Evolutionary conservation across 169 alveolate genomes (phyloP), one percentile per base, ranked within the genome.

Genomic region (Babesia ovata): DNA sequence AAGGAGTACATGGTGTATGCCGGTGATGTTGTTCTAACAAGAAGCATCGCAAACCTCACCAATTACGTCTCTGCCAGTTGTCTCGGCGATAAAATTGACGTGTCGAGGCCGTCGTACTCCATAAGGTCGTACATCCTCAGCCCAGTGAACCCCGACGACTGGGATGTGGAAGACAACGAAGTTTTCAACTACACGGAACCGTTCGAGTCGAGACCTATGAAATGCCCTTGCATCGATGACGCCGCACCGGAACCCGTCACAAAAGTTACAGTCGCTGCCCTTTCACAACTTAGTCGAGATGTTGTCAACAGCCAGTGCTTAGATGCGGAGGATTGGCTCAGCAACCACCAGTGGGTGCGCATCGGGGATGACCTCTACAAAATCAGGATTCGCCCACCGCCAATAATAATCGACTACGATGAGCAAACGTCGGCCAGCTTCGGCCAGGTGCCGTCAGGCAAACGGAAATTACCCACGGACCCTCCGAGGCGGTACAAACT

Each of bases 101-200:
- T 86, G 22, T 86, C 94, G 42, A 70, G 91, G 53, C 94, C 94
- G 26, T 79, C 91, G 7, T 90, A 90, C 74, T 72, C 89, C 56
- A 60, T 90, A 62, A 77, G 84, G 60, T 84, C 71, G 28, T 83
- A 69, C 70, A 72, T 81, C 8, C 39, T 81, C 39, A 67, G 76
- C 56, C 76, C 58, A 7, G 24, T 67, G 21, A 17, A 28, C n/a
- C 3, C n/a, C 14, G 39, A 6, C 10, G 16, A 8, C 12, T 67
- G 39, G 33, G 58, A 19, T 4, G 45, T 54, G 33, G 65, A 67
- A 16, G 39, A 52, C 16, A 1, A 13, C 13, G 63, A 50, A 0
- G 76, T 67, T 2, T 67, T 36, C 22, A 17, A 19, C 9, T 67
- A 67, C 39, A 53, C 52, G 0, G 53, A 6, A 46, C 29, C 26